Base-by-base conservation (phyloP, 192 early-diverging fungal species). In the Glomus cerebriforme region DNA sequence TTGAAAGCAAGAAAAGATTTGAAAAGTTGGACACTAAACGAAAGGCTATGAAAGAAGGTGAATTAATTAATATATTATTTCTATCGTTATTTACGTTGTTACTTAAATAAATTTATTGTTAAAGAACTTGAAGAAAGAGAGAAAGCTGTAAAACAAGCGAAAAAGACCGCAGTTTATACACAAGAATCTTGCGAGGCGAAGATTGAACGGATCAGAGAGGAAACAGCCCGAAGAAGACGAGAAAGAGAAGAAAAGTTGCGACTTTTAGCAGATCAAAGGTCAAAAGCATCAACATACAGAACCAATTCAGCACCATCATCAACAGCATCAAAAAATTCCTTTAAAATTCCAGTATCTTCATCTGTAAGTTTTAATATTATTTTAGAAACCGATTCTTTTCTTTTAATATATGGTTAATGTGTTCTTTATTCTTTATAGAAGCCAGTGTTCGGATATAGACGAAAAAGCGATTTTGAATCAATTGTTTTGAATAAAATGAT, bases 1-100 rank as follows among this genome's bases (percentile, higher is more conserved):
- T 82, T 47, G 84, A 81, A 59, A 34, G 73, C 9, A 81, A 80
- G 47, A 83, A 85, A 58, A 85, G 81, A 73, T 58, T 80, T 45
- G 73, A 80, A 17, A 82, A 78, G 24, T 81, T 87, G 75, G 86
- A 87, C 63, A 59, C 82, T 10, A 87, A 85, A 47, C 75, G 86
- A 32, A 77, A 78, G 32, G 77, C 58, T 54, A 80, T 81, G 37
- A 79, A 80, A 79, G 83, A 85, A 62, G 76, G 76, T 78, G 7
- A n/a, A 12, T 29, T 47, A 12, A 29, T 31, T 27, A 34, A 24
- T 37, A 32, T 17, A 17, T 63, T 34, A 45, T 49, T 13, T 34
- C 59, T 34, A 54, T 45, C 19, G 15, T 67, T 7, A 19, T 19
- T 59, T 17, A 13, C 12, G 27, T 26, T 0, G 17, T 34, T 45